These are phyloP conservation scores for Ajuga reptans DNA, from an alignment of 305 asterid species.

Conservation along the genomic window DNA sequence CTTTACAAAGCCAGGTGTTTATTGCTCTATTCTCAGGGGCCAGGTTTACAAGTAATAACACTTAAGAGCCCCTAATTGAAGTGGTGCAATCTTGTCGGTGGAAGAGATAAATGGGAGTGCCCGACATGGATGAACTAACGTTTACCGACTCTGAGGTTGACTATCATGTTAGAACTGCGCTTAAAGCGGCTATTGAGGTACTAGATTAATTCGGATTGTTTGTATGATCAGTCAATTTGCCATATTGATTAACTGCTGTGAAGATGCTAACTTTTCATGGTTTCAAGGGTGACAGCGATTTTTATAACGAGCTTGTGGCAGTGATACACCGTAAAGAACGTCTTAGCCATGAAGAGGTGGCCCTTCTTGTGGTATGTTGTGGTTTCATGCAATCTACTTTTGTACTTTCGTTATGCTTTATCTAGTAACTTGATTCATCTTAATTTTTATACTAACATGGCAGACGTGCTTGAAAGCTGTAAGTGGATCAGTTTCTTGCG, in stretches of 20 bases:
- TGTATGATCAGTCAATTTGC: background rate
- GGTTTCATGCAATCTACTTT: background rate
- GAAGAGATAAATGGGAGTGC: conserved; percentile 30
- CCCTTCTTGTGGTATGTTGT: conserved; percentile 70
- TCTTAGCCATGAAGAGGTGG: conserved; percentile 55
- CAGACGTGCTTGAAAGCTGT: conserved; percentile 89
- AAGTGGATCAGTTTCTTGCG: conserved; percentile 64
- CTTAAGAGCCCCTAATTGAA: conserved; percentile 6
- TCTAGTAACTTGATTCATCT: background rate
- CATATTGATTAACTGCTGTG: background rate
- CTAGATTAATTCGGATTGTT: conserved; percentile 2
- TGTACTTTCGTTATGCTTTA: background rate
- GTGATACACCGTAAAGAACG: conserved; percentile 43
- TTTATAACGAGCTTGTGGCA: conserved; percentile 52
- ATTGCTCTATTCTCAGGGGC: conserved; percentile 18
- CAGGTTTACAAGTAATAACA: background rate
- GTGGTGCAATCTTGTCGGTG: conserved; percentile 9
- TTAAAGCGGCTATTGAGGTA: conserved; percentile 54
- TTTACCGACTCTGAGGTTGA: conserved; percentile 56
- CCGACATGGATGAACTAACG: conserved; percentile 41
- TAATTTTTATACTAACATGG: conserved; percentile 15
- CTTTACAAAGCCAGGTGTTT: background rate
- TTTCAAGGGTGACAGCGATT: conserved; percentile 52
- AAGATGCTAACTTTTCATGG: conserved; percentile 9
- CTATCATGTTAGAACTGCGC: conserved; percentile 51